A percentile compares a stretch with the other conserved stretches of the same genome.
phyloP scores from a whole-genome alignment of 2,329 filamentous ascomycete species.

The Elsinoe australis region DNA sequence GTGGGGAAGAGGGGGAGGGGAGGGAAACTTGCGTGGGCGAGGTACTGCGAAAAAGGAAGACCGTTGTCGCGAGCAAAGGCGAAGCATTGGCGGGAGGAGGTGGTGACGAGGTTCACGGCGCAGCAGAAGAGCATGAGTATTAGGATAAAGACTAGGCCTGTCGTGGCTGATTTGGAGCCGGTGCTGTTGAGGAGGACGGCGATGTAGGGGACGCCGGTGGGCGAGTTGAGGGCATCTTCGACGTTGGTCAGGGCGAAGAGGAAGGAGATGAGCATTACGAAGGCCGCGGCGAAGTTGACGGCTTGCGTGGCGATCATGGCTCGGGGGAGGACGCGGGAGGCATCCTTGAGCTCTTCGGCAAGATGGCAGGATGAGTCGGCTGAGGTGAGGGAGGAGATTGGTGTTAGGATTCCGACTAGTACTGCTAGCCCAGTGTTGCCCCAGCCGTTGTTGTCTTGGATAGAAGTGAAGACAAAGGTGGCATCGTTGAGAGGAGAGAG shows the following conservation, averaged over 20 bases:
- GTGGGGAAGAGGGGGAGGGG: not conserved
- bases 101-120: conserved; percentile 26
- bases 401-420: conserved; percentile 25
- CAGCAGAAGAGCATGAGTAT: conserved; percentile 14
- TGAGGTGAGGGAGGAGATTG: conserved; percentile 16
- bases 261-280: conserved; percentile 24
- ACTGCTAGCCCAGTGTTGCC: conserved; percentile 23
- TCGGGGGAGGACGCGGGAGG: conserved; percentile 21
- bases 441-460: conserved; percentile 25
- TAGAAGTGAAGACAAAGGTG: conserved; percentile 23
- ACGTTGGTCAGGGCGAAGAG: conserved; percentile 28
- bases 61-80: conserved; percentile 23
- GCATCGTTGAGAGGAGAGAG: conserved; percentile 21
- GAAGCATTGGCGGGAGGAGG: conserved; percentile 22
- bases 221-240: conserved; percentile 25
- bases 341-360: conserved; percentile 23
- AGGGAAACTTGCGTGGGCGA: conserved; percentile 15
- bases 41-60: conserved; percentile 19
- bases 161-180: conserved; percentile 22
- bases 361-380: conserved; percentile 22
- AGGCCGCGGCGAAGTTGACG: conserved; percentile 23
- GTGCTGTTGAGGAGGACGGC: conserved; percentile 26
- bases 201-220: conserved; percentile 23
- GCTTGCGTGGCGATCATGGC: conserved; percentile 23
- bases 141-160: conserved; percentile 22